Percentiles rank a stretch among this genome's conserved stretches.
Conservation (phyloP, 176 grass and related monocot genomes). For the Stipa capillata region DNA sequence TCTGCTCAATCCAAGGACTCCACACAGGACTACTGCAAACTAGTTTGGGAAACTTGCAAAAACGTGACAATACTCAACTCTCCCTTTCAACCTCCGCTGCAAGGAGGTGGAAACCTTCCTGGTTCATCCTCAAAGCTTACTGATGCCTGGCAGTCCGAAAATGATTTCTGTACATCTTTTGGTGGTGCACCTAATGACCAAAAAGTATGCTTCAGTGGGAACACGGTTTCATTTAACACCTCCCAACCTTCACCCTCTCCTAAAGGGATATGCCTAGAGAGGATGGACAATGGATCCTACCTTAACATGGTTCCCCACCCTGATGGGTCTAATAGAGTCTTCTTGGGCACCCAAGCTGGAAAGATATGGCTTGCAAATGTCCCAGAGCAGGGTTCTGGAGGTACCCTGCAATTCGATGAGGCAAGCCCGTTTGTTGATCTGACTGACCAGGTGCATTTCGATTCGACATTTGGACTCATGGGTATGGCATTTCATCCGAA, state of each 20-base stretch:
- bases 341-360: constrained; percentile 74
- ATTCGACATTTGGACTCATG: constrained; percentile 73
- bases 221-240: constrained; percentile 51
- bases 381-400: constrained; percentile 74
- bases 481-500: constrained; percentile 76
- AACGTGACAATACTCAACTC: constrained; percentile 51
- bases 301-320: constrained; percentile 86
- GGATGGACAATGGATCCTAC: constrained; percentile 66
- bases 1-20: constrained; percentile 48
- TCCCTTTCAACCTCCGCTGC: constrained; percentile 51
- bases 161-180: constrained; percentile 61
- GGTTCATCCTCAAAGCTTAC: constrained; percentile 41
- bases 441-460: constrained; percentile 77
- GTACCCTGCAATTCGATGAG: constrained; percentile 39
- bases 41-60: constrained; percentile 72
- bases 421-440: constrained; percentile 68
- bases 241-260: constrained; percentile 31
- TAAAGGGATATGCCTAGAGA: constrained; percentile 84
- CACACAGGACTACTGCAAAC: constrained; percentile 49
- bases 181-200: constrained; percentile 37
- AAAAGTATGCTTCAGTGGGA: constrained; percentile 51
- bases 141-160: constrained; percentile 67
- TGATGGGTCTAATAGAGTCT: constrained; percentile 78
- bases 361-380: constrained; percentile 78
- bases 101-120: constrained; percentile 26